Evolutionary conservation across 2,329 filamentous ascomycete species (phyloP).

Genomic region (Aspergillus quadricinctus): DNA sequence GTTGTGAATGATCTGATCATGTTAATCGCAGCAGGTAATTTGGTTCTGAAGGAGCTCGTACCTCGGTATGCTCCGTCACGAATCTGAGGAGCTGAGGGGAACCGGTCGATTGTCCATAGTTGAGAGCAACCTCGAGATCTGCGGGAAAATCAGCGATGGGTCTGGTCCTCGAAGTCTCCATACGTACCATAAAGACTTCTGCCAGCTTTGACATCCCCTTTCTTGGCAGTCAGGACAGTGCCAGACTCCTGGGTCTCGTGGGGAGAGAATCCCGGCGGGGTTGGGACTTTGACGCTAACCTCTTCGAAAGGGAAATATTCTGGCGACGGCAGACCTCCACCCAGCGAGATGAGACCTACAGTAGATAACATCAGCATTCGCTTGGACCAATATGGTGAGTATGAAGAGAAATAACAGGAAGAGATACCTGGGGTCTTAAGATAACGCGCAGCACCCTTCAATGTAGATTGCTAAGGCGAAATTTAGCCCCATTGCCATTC

Average conservation of each 20-base stretch:
- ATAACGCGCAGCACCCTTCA: conserved; percentile 77
- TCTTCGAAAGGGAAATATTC: conserved; percentile 90
- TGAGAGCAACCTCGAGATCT: conserved; percentile 84
- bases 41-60: conserved; percentile 16
- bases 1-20: conserved; percentile 62
- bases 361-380: neutral
- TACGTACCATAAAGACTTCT: conserved; percentile 47
- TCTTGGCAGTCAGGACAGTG: conserved; percentile 63
- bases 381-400: neutral
- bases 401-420: neutral
- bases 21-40: conserved; percentile 6
- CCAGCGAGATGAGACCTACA: conserved; percentile 76
- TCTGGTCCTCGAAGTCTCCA: neutral
- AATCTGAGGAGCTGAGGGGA: conserved; percentile 84
- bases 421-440: conserved; percentile 65
- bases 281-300: conserved; percentile 69
- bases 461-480: conserved; percentile 56
- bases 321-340: conserved; percentile 82
- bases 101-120: conserved; percentile 86
- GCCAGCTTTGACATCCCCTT: conserved; percentile 71
- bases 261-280: conserved; percentile 66
- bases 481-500: conserved; percentile 3
- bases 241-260: conserved; percentile 60
- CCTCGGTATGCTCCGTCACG: conserved; percentile 90
- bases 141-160: conserved; percentile 8